These are phyloP conservation scores for Martiniozyma abietophila DNA, from an alignment of 805 yeast genomes.

Conservation along the genomic window DNA sequence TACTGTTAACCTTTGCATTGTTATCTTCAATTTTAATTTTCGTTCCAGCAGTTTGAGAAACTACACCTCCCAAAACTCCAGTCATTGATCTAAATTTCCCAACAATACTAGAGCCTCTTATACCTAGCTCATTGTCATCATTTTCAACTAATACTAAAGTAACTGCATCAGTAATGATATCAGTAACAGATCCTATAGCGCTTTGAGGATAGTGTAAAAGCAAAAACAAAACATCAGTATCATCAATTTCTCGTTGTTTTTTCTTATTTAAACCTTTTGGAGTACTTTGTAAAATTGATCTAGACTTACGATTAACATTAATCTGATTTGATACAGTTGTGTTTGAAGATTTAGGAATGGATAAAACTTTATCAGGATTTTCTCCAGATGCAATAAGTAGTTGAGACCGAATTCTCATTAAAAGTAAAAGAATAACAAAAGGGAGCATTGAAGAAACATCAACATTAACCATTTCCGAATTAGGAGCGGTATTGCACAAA, in stretches of 20 bases:
- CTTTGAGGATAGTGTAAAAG: conserved; percentile 39
- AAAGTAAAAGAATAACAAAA: conserved; percentile 32
- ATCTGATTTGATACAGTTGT: too few relatives aligned
- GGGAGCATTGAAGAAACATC: conserved; percentile 25
- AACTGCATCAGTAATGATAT: conserved; percentile 6
- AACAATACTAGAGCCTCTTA: conserved; percentile 3
- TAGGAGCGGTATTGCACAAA: conserved; percentile 6
- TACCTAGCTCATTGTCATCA: conserved; percentile 5
- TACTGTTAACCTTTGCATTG: background rate
- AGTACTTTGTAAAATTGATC: background rate
- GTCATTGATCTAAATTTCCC: conserved; percentile 2
- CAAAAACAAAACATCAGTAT: conserved; percentile 40
- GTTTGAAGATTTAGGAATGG: background rate
- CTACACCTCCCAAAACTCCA: conserved; percentile 6
- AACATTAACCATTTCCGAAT: background rate
- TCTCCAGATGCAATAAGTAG: conserved; percentile 8
- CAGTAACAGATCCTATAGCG: conserved; percentile 3
- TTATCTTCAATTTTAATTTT: background rate
- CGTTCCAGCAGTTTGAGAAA: background rate
- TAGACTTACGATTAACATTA: background rate
- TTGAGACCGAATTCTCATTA: conserved; percentile 19
- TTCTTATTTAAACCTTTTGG: background rate
- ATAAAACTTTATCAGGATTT: conserved; percentile 1
- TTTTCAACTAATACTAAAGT: conserved; percentile 6
- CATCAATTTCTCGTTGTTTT: conserved; percentile 26